Percentiles rank a stretch among this genome's conserved stretches.
These are phyloP conservation scores for Triangularia verruculosa DNA, from an alignment of 2,329 filamentous ascomycete genomes.

Conservation along the genomic window DNA sequence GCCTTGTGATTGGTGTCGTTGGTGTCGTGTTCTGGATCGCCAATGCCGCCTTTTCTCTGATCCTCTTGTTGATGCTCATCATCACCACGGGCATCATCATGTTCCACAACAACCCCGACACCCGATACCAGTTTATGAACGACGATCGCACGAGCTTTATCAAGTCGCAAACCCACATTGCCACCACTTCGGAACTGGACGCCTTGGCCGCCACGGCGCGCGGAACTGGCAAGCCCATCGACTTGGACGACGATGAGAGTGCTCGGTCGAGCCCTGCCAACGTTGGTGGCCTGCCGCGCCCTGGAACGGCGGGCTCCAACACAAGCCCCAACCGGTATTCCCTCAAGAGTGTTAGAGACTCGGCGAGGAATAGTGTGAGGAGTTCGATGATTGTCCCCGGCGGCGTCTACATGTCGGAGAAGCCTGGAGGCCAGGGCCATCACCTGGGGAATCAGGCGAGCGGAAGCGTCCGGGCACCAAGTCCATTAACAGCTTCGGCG, in stretches of 20 bases:
- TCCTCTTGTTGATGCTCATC: slow-evolving; percentile 75
- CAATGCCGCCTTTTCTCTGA: slow-evolving; percentile 73
- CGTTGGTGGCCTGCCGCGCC: slow-evolving; percentile 14
- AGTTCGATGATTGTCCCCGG: slow-evolving; percentile 9
- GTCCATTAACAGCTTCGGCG: slow-evolving; percentile 26
- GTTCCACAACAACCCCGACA: slow-evolving; percentile 81
- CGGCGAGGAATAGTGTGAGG: slow-evolving; percentile 23
- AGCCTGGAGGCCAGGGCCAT: slow-evolving; percentile 7
- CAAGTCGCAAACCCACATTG: slow-evolving; percentile 77
- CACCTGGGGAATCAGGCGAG: slow-evolving; percentile 19
- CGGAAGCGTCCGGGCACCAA: slow-evolving; percentile 27
- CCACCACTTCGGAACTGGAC: slow-evolving; percentile 71
- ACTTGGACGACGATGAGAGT: slow-evolving; percentile 70
- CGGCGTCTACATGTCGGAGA: neutral
- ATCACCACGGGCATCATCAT: slow-evolving; percentile 64
- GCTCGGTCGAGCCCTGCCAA: slow-evolving; percentile 56
- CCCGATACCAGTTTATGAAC: slow-evolving; percentile 83
- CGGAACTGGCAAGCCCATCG: slow-evolving; percentile 68
- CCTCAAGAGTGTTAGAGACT: slow-evolving; percentile 25
- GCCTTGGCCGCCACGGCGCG: slow-evolving; percentile 78
- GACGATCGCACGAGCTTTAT: slow-evolving; percentile 88
- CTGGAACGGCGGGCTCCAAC: slow-evolving; percentile 44
- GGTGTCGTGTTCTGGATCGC: slow-evolving; percentile 80
- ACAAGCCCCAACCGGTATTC: slow-evolving; percentile 39
- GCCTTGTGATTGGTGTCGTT: slow-evolving; percentile 76